These are phyloP conservation scores for Tetrahymena malaccensis DNA, from an alignment of 73 alveolate genomes.

Conservation along the genomic window DNA sequence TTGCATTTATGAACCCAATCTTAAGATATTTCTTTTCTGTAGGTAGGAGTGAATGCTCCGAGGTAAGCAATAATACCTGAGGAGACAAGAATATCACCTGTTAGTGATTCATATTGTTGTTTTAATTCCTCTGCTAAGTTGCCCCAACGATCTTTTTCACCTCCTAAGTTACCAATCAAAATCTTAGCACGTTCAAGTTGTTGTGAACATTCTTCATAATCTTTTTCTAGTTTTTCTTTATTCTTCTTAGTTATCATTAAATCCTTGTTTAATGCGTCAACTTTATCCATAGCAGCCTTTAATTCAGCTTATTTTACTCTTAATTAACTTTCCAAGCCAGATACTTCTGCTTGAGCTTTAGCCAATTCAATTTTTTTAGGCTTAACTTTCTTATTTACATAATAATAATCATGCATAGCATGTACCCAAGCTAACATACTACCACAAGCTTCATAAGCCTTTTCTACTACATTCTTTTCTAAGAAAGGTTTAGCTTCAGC, in stretches of 20 bases:
- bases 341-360: slow-evolving; percentile 71
- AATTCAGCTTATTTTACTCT: slow-evolving; percentile 81
- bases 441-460: slow-evolving; percentile 62
- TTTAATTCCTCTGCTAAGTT: slow-evolving; percentile 74
- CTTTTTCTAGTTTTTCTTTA: slow-evolving; percentile 85
- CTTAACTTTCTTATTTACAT: slow-evolving; percentile 76
- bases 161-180: slow-evolving; percentile 95
- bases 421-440: slow-evolving; percentile 78
- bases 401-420: slow-evolving; percentile 89
- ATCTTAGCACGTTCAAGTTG: slow-evolving; percentile 91
- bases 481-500: slow-evolving; percentile 46
- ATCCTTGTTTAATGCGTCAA: slow-evolving; percentile 91
- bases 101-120: slow-evolving; percentile 77
- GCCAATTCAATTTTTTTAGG: slow-evolving; percentile 87
- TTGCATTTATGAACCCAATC: slow-evolving; percentile 88
- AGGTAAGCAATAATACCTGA: slow-evolving; percentile 97
- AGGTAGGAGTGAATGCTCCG: slow-evolving; percentile 92
- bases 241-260: slow-evolving; percentile 78
- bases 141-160: slow-evolving; percentile 98
- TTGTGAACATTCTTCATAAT: slow-evolving; percentile 75
- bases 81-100: slow-evolving; percentile 96
- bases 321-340: slow-evolving; percentile 72
- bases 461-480: slow-evolving; percentile 53
- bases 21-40: slow-evolving; percentile 68
- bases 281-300: slow-evolving; percentile 91